phyloP scores from a whole-genome alignment of 306 rosid species.

The Gillenia trifoliata region DNA sequence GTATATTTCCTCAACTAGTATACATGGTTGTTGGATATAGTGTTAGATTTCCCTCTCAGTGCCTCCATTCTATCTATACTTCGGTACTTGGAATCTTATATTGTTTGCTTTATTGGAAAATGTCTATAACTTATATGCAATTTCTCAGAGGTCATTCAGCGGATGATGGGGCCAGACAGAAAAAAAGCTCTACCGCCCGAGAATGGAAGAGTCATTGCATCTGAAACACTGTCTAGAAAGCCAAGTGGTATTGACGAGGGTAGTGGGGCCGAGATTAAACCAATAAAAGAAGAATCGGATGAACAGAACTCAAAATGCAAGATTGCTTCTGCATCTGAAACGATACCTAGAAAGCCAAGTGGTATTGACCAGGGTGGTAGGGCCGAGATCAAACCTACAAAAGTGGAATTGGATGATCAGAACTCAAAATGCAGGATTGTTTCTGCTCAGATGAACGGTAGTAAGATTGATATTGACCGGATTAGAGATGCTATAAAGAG shows the following conservation, averaged over 20 bases:
- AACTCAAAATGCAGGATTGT: conserved; percentile 11
- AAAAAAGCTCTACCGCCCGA: conserved; percentile 20
- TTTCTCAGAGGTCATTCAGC: conserved; percentile 39
- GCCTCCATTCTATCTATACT: neutral
- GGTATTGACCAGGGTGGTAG: conserved; percentile 25
- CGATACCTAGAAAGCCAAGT: neutral
- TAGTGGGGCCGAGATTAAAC: conserved; percentile 15
- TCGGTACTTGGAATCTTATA: neutral
- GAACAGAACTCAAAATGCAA: conserved; percentile 18
- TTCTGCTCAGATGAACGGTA: conserved; percentile 3
- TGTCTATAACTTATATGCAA: neutral
- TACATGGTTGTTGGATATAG: neutral
- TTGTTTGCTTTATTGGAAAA: neutral
- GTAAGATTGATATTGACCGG: conserved; percentile 23
- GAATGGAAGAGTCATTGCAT: conserved; percentile 15
- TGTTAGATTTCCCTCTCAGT: neutral
- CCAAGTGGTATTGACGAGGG: conserved; percentile 26
- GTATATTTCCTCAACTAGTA: neutral
- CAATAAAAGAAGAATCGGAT: conserved; percentile 7
- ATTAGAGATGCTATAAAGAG: conserved; percentile 40
- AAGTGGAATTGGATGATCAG: conserved; percentile 19
- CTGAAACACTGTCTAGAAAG: conserved; percentile 21
- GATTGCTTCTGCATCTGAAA: neutral
- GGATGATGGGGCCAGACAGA: conserved; percentile 34
- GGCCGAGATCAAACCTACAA: conserved; percentile 13